Conservation (phyloP, 495 filamentous ascomycete species). For the Daldinia caldariorum region DNA sequence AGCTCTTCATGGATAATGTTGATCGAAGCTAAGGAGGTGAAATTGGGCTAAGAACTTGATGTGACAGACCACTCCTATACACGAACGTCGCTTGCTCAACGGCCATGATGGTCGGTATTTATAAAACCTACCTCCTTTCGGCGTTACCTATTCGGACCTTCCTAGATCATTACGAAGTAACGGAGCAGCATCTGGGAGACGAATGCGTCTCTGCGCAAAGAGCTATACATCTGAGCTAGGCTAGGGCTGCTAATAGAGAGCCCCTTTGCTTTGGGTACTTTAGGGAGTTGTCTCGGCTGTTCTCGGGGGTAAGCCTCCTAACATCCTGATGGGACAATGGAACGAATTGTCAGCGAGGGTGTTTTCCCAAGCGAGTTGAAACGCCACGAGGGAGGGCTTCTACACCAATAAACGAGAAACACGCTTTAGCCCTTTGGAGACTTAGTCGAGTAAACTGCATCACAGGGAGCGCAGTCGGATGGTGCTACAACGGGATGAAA, state of each 20-base stretch:
- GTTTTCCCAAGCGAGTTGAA: constrained; percentile 28
- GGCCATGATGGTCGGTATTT: constrained; percentile 20
- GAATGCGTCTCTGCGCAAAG: background rate
- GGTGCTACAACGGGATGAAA: constrained; percentile 23
- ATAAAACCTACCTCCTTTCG: constrained; percentile 20
- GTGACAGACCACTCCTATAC: constrained; percentile 4
- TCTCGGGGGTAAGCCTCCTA: background rate
- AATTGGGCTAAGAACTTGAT: background rate
- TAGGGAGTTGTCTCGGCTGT: background rate
- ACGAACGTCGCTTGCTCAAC: background rate
- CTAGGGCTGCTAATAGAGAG: background rate
- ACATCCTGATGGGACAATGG: constrained; percentile 1
- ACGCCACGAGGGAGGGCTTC: background rate
- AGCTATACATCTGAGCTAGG: background rate
- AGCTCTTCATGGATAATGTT: constrained; percentile 36
- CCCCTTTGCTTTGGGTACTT: background rate
- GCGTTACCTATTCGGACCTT: constrained; percentile 31
- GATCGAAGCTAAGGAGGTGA: background rate
- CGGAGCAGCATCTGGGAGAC: background rate
- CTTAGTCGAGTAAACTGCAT: background rate
- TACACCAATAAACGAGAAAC: constrained; percentile 31
- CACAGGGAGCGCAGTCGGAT: constrained; percentile 5
- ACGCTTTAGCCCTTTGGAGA: constrained; percentile 21
- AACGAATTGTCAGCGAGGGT: constrained; percentile 15
- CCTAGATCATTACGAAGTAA: constrained; percentile 3